Evolutionary conservation across 2,329 filamentous ascomycete species (phyloP), one percentile per base, ranked within the genome.

Genomic region (Paracamarosporium sp.): DNA sequence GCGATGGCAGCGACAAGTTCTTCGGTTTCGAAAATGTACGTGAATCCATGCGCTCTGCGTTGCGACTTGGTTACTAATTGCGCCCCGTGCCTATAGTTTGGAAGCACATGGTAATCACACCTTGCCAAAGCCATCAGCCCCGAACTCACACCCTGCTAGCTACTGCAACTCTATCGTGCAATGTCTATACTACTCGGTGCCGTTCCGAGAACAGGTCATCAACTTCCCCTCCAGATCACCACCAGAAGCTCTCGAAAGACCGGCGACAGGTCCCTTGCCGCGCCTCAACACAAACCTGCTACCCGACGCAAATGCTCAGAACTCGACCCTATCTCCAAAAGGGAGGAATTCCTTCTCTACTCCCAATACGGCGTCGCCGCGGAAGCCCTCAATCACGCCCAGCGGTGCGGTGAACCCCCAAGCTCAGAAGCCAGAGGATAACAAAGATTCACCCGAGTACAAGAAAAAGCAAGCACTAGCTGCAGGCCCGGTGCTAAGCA

Each of bases 91-190:
- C 54, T 47, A 52, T 78, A 97, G 93, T 97, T 97, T 81, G 94
- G 94, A 74, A 98, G 97, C 75, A 98, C 94, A 76, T 98, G 94
- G 93, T 97, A 90, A 58, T 12, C 22, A 17, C 41, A 22, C 28
- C 33, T 52, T 30, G 31, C 59, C 55, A 40, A 46, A 44, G 51
- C 55, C 51, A 55, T 55, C 6, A 11, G 44, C 27, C n/a, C 25
- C 27, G 31, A 54, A 28, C 66, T 66, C 33, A 62, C 64, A 38
- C 35, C 30, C 36, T 48, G 5, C 57, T 78, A 98, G 94, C 77
- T 99, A 99, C 80, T 97, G 92, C 81, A 99, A 99, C 79, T 99
- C 95, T 13, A 97, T 99, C 71, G 86, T 99, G 57, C 95, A 99
- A 81, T 96, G 93, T 69, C 87, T 99, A 56, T 99, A 96, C 80